Evolutionary conservation across 257 asterid species (phyloP).

Genomic region (Nemophila menziesii): DNA sequence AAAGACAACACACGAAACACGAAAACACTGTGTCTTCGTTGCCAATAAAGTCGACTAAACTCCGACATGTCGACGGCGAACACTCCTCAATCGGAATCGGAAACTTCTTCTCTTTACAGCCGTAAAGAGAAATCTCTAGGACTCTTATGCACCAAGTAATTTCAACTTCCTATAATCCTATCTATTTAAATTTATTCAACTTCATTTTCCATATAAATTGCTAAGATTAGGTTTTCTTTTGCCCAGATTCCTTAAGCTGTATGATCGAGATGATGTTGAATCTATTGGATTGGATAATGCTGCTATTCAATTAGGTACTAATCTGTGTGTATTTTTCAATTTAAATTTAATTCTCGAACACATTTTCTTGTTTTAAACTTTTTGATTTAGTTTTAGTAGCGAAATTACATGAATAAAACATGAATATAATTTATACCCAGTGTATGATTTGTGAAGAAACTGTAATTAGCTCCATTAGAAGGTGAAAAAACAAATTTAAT

Average conservation of each 20-base stretch:
- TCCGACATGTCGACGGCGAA: neutral
- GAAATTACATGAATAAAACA: no score
- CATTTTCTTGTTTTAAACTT: no score
- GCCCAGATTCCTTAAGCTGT: constrained; percentile 48
- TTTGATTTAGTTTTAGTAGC: no score
- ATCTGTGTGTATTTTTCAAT: constrained; percentile 1
- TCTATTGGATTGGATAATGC: constrained; percentile 47
- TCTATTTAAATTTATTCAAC: neutral
- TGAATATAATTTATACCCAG: no score
- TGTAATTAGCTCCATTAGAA: no score
- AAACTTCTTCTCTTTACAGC: neutral
- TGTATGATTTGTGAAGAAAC: no score
- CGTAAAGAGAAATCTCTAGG: constrained; percentile 3
- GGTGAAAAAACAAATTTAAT: no score
- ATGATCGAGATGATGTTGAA: constrained; percentile 43
- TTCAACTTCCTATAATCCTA: neutral
- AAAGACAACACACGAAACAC: neutral
- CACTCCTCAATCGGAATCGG: neutral
- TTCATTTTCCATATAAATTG: neutral
- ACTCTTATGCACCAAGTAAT: constrained; percentile 3
- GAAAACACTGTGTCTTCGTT: neutral
- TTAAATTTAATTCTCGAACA: no score
- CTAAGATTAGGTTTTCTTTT: constrained; percentile 1
- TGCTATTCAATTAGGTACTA: constrained; percentile 39
- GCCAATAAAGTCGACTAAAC: neutral